Conservation (phyloP, 1,139 yeast species). For the Sugiyamaella sp. region DNA sequence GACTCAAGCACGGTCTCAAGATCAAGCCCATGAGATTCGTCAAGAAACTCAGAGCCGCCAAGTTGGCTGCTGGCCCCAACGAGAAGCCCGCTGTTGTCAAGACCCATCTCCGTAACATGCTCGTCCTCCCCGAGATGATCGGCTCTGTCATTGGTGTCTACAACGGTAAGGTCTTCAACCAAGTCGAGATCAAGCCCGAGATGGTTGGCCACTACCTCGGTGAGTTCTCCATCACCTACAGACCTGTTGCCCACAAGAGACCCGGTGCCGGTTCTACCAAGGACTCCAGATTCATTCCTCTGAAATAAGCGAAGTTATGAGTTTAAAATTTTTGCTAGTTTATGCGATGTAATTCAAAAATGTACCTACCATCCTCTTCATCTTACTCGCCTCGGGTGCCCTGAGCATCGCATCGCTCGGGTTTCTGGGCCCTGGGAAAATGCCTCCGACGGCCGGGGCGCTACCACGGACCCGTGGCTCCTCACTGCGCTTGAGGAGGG, state of each 20-base stretch:
- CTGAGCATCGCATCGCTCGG: conserved; percentile 4
- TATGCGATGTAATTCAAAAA: conserved; percentile 17
- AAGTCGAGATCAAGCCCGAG: conserved; percentile 98
- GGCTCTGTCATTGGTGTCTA: conserved; percentile 98
- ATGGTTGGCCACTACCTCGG: conserved; percentile 99
- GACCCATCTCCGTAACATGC: conserved; percentile 99
- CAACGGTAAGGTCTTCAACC: conserved; percentile 99
- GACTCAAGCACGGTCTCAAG: conserved; percentile 97
- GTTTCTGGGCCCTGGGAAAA: no score
- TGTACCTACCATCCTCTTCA: conserved; percentile 1
- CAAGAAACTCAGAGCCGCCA: conserved; percentile 98
- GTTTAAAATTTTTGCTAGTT: conserved; percentile 11
- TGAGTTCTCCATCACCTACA: conserved; percentile 99
- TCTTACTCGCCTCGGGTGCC: conserved; percentile 10
- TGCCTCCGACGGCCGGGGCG: no score
- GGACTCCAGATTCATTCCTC: conserved; percentile 58
- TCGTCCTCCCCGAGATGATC: conserved; percentile 99
- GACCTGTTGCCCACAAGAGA: conserved; percentile 99
- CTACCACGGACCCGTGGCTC: no score
- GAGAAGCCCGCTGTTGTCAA: conserved; percentile 98
- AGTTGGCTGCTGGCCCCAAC: conserved; percentile 86
- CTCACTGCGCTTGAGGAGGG: no score
- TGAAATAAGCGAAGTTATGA: conserved; percentile 37
- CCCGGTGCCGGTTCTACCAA: conserved; percentile 84
- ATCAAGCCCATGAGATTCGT: conserved; percentile 95